phyloP scores from a whole-genome alignment of 2,329 filamentous ascomycete species.

The Hypoxylon rubiginosum region DNA sequence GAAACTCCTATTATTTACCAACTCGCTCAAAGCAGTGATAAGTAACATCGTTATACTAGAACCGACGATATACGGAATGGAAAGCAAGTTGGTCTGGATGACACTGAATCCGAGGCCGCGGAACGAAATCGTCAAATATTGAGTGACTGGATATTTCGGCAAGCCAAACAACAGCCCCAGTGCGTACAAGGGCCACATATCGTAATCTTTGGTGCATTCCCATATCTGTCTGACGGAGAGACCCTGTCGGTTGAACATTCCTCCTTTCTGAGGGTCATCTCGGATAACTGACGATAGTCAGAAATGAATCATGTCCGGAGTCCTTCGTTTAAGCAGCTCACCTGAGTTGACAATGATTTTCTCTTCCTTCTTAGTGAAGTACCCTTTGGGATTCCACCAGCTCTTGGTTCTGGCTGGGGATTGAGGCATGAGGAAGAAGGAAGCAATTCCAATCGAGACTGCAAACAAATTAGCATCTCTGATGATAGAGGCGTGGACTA shows the following conservation, averaged over 20 bases:
- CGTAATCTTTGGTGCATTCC: conserved; percentile 63
- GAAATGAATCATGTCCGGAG: background rate
- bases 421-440: conserved; percentile 69
- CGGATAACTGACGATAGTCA: conserved; percentile 59
- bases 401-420: conserved; percentile 74
- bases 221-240: conserved; percentile 60
- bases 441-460: conserved; percentile 64
- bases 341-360: conserved; percentile 74
- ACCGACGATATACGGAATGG: conserved; percentile 62
- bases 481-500: conserved; percentile 30
- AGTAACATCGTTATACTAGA: conserved; percentile 64
- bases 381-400: conserved; percentile 68
- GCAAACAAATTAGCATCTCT: conserved; percentile 55
- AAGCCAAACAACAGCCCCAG: conserved; percentile 57
- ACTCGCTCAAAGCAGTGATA: conserved; percentile 65
- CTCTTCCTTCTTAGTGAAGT: conserved; percentile 74
- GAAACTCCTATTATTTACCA: conserved; percentile 63
- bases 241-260: conserved; percentile 66
- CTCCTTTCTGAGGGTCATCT: conserved; percentile 65
- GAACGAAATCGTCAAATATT: conserved; percentile 48
- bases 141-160: conserved; percentile 59
- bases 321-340: conserved; percentile 23
- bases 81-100: conserved; percentile 67
- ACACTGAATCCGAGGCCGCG: conserved; percentile 51
- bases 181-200: conserved; percentile 62